phyloP scores from a whole-genome alignment of 2,329 filamentous ascomycete genomes.

The Fusarium nematophilum region DNA sequence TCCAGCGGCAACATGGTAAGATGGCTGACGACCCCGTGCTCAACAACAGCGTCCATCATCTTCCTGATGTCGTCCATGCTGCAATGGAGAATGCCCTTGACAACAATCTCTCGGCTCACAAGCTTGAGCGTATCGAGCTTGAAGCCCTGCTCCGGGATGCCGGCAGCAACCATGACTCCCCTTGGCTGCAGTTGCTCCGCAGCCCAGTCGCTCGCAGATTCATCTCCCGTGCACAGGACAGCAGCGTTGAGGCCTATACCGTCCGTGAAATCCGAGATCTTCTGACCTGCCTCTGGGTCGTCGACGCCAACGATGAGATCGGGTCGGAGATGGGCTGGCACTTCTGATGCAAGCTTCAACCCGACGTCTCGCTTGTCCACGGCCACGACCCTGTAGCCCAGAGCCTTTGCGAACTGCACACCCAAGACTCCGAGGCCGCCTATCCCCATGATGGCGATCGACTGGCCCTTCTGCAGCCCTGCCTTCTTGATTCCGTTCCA shows the following conservation, averaged over 20 bases:
- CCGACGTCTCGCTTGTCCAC: slow-evolving; percentile 39
- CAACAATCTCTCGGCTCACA: slow-evolving; percentile 20
- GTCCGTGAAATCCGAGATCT: slow-evolving; percentile 28
- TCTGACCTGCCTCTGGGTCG: slow-evolving; percentile 12
- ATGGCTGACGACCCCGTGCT: slow-evolving; percentile 25
- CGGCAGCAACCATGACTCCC: slow-evolving; percentile 21
- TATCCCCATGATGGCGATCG: slow-evolving; percentile 35
- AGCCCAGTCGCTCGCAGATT: slow-evolving; percentile 32
- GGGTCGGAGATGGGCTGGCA: slow-evolving; percentile 27
- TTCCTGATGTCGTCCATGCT: slow-evolving; percentile 25
- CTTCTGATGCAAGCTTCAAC: slow-evolving; percentile 27
- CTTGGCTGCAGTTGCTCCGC: slow-evolving; percentile 25
- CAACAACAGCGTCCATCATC: slow-evolving; percentile 23
- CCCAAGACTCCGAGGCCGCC: slow-evolving; percentile 43
- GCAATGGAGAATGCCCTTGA: slow-evolving; percentile 29
- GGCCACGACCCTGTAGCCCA: slow-evolving; percentile 43
- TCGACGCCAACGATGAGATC: slow-evolving; percentile 27
- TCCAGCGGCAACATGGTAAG: slow-evolving; percentile 25
- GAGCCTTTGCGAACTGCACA: slow-evolving; percentile 43
- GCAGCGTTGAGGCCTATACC: slow-evolving; percentile 25
- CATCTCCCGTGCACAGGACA: slow-evolving; percentile 27
- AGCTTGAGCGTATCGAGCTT: slow-evolving; percentile 35
- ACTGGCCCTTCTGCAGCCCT: slow-evolving; percentile 5
- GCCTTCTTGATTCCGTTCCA: slow-evolving; percentile 32
- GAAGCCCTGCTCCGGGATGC: slow-evolving; percentile 29